A percentile compares a stretch with the other conserved stretches of the same genome.
These are phyloP conservation scores for Arthrobotrys sinensis DNA, from an alignment of 2,329 filamentous ascomycete species.

Conservation along the genomic window DNA sequence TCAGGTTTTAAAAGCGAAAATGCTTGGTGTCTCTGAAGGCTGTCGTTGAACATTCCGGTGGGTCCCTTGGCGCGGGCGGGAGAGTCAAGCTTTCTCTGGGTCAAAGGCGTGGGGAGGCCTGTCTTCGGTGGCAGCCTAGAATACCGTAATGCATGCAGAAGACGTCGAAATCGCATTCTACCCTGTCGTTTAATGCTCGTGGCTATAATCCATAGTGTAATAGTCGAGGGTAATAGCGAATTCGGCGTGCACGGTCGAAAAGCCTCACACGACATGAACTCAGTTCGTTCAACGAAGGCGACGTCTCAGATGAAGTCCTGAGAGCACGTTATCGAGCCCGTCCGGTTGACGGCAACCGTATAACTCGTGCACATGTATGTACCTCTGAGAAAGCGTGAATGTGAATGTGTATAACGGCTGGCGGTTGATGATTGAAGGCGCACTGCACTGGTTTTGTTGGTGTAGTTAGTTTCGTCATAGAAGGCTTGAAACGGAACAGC, in stretches of 20 bases:
- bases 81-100: conserved; percentile 43
- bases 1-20: conserved; percentile 3
- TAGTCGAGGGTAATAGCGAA: conserved; percentile 25
- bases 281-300: too few relatives aligned
- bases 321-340: too few relatives aligned
- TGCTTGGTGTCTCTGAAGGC: background rate
- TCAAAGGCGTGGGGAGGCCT: conserved; percentile 20
- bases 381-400: too few relatives aligned
- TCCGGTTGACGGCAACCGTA: too few relatives aligned
- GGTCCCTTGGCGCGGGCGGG: conserved; percentile 48
- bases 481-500: too few relatives aligned
- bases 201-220: conserved; percentile 15
- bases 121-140: conserved; percentile 40
- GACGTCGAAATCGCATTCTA: background rate
- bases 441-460: too few relatives aligned
- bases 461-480: too few relatives aligned
- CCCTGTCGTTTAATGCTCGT: conserved; percentile 40
- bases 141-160: background rate
- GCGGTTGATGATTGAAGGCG: too few relatives aligned
- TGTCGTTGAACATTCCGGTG: background rate
- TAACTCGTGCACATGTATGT: too few relatives aligned
- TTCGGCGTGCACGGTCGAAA: background rate
- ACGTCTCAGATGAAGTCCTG: too few relatives aligned
- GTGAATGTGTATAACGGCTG: too few relatives aligned
- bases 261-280: background rate